A percentile compares a stretch with the other conserved stretches of the same genome.
Conservation (phyloP, 2,329 filamentous ascomycete species). For the Penicillium expansum region DNA sequence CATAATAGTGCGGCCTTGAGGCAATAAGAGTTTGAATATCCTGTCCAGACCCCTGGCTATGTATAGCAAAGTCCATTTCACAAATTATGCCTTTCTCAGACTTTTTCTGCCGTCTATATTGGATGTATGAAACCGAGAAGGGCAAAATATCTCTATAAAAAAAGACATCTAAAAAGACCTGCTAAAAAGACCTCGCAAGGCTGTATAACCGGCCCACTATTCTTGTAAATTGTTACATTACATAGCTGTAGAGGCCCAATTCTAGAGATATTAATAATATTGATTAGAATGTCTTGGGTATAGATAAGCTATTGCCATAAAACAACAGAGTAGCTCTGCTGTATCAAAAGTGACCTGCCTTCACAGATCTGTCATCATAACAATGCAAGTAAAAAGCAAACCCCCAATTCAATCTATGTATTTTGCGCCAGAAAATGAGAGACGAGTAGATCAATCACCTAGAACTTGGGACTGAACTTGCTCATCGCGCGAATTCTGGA, state of each 20-base stretch:
- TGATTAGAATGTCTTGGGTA: not conserved
- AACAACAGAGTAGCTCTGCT: not conserved
- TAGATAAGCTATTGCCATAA: too few relatives aligned
- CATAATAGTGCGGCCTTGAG: not conserved
- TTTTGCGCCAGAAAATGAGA: not conserved
- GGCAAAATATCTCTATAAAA: too few relatives aligned
- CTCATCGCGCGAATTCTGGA: conserved; percentile 40
- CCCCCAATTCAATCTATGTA: not conserved
- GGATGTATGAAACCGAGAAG: too few relatives aligned
- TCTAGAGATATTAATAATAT: not conserved
- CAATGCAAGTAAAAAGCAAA: not conserved
- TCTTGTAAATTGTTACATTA: not conserved
- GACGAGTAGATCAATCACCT: not conserved
- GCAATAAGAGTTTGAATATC: not conserved
- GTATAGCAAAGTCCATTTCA: too few relatives aligned
- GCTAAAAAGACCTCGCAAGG: too few relatives aligned
- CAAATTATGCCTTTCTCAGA: too few relatives aligned
- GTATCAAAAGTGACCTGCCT: not conserved
- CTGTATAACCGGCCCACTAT: too few relatives aligned
- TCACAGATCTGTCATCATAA: not conserved
- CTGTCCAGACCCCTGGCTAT: not conserved
- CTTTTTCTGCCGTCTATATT: too few relatives aligned
- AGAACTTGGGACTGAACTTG: conserved; percentile 26
- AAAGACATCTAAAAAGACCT: too few relatives aligned
- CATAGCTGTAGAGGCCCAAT: not conserved